Conservation (phyloP, 176 grass and related monocot species). For the Raddia guianensis region DNA sequence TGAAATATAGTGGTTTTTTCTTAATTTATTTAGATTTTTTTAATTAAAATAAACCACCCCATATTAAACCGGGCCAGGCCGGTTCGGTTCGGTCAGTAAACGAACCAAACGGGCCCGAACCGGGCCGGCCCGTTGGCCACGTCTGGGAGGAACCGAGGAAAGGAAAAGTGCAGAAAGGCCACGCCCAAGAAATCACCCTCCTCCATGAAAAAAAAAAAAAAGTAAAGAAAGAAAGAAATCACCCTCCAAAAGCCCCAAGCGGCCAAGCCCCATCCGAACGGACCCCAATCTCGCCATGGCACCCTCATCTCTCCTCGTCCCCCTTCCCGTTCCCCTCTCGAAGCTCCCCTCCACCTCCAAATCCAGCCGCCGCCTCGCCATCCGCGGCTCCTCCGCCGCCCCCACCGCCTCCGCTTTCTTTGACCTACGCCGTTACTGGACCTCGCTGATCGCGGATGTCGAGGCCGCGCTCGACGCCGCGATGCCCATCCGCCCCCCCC, state of each 20-base stretch:
- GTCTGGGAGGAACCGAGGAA: too few species aligned
- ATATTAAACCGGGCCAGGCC: too few species aligned
- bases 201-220: too few species aligned
- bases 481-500: conserved; percentile 69
- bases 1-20: too few species aligned
- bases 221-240: too few species aligned
- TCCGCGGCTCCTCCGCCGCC: conserved; percentile 34
- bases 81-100: too few species aligned
- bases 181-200: neutral
- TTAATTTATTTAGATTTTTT: too few species aligned
- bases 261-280: conserved; percentile 23
- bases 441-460: conserved; percentile 69
- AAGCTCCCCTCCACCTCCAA: conserved; percentile 42
- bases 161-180: too few species aligned
- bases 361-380: conserved; percentile 20
- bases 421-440: conserved; percentile 87
- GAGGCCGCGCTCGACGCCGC: conserved; percentile 72
- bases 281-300: conserved; percentile 57
- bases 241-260: too few species aligned
- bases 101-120: too few species aligned
- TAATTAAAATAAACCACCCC: too few species aligned
- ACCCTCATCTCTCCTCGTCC: conserved; percentile 51
- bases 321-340: conserved; percentile 14
- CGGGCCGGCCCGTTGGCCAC: too few species aligned
- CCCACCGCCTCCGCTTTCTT: conserved; percentile 53